Conservation (phyloP, 495 filamentous ascomycete genomes). For the Aspergillus sparsus region DNA sequence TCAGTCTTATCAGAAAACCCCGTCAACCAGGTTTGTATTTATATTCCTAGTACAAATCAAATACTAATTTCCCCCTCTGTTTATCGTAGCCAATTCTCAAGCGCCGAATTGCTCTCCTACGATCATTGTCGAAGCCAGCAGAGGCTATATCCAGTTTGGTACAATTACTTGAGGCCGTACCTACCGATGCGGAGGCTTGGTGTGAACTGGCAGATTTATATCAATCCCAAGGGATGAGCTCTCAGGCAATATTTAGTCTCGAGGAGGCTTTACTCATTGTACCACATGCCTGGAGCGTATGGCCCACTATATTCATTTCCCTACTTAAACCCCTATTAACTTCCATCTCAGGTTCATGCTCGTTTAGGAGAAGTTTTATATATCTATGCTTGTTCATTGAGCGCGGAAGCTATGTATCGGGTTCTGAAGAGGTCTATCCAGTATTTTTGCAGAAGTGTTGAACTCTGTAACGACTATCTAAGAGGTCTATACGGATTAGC, state of each 20-base stretch:
- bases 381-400: conserved; percentile 58
- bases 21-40: conserved; percentile 70
- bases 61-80: conserved; percentile 13
- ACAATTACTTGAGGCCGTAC: conserved; percentile 74
- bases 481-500: conserved; percentile 90
- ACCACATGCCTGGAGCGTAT: conserved; percentile 95
- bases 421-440: conserved; percentile 70
- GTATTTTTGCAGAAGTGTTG: conserved; percentile 84
- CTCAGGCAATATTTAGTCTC: conserved; percentile 82
- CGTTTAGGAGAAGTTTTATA: conserved; percentile 81
- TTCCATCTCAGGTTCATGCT: conserved; percentile 71
- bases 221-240: conserved; percentile 68
- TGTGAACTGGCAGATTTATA: conserved; percentile 89
- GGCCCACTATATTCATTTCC: conserved; percentile 21
- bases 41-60: background rate
- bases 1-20: conserved; percentile 69
- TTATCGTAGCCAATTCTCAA: conserved; percentile 73
- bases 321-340: conserved; percentile 7
- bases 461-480: conserved; percentile 90
- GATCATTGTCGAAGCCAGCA: conserved; percentile 62
- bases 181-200: conserved; percentile 94
- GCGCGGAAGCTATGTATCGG: conserved; percentile 44
- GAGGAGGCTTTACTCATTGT: conserved; percentile 86
- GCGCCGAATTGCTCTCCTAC: conserved; percentile 77
- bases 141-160: conserved; percentile 76